Evolutionary conservation across 1,284 basidiomycete genomes (phyloP), one percentile per base, ranked within the genome.

Genomic region (Moesziomyces antarcticus): DNA sequence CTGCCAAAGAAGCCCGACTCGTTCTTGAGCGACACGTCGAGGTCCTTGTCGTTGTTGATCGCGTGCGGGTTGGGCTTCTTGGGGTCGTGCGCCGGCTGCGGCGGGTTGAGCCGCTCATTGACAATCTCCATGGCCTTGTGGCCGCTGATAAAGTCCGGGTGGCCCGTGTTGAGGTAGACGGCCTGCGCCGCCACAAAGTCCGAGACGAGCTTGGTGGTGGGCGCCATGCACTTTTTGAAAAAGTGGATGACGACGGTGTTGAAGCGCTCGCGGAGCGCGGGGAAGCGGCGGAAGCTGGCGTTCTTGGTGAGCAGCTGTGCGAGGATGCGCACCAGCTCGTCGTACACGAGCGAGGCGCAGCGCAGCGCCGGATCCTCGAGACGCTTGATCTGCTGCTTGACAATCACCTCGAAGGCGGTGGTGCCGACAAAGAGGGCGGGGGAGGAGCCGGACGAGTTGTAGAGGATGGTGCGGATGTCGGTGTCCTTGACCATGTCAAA

Each of bases 141-240:
- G 40, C 96, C 97, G 72, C 90, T 93, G 84, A 94, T 90, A 84
- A 95, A 96, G 88, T 82, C 88, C 18, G 94, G 94, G 82, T 97
- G 94, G 84, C 96, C 97, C 55, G 95, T 97, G 86, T 99, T 99
- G 88, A 99, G 99, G 85, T 99, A 99, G 14, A 96, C 94, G 1
- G 94, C 93, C 85, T 99, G 95, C 52, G 99, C 99, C 72, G 92
- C 90, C 79, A 99, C 98, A 77, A 99, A 87, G 82, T 93, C 94
- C 77, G 94, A 92, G 5, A 96, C 93, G 84, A 99, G 98, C 50
- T 96, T 93, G 3, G 93, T 94, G 0, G 97, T 97, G 1, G 97
- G 97, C 0, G 95, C 93, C 13, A 99, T 89, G 22, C 97, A 90
- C 86, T 99, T 97, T 51, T 94, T 89, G 49, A 99, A 87, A 16